Percentiles rank a stretch among this genome's conserved stretches.
phyloP scores from a whole-genome alignment of 1,284 basidiomycete genomes.

The Sanguinoderma infundibulare region DNA sequence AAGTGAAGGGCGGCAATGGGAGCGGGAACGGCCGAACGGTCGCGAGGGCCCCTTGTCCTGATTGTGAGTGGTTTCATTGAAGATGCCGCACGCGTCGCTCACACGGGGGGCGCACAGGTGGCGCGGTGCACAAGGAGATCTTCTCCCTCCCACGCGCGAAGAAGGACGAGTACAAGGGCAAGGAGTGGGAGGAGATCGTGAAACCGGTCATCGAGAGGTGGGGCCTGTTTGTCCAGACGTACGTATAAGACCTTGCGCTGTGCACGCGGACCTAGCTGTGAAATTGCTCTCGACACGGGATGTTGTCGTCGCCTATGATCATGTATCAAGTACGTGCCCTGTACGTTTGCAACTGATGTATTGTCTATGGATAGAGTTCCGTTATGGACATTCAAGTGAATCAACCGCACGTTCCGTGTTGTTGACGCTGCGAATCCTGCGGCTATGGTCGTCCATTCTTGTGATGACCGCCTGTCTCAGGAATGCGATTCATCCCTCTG shows the following conservation, averaged over 20 bases:
- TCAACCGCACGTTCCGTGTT: no score
- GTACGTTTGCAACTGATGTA: neutral
- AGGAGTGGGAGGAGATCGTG: slow-evolving; percentile 76
- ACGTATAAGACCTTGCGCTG: slow-evolving; percentile 26
- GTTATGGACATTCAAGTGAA: no score
- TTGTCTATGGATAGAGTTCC: no score
- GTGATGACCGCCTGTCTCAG: neutral
- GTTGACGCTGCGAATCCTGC: neutral
- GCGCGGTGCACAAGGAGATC: slow-evolving; percentile 71
- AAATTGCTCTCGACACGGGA: neutral
- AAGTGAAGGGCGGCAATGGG: slow-evolving; percentile 31
- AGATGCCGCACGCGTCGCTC: neutral
- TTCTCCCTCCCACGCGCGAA: slow-evolving; percentile 66
- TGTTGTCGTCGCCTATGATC: neutral
- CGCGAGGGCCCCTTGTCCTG: slow-evolving; percentile 36
- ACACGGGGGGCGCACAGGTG: slow-evolving; percentile 45
- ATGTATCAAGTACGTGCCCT: neutral
- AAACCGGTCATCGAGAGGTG: slow-evolving; percentile 77
- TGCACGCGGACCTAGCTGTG: neutral
- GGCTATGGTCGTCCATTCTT: neutral
- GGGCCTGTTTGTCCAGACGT: slow-evolving; percentile 58
- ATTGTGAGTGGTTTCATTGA: slow-evolving; percentile 40
- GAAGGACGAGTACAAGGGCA: slow-evolving; percentile 55
- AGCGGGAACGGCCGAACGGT: slow-evolving; percentile 28
- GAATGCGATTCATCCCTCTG: neutral